phyloP scores from a whole-genome alignment of 495 filamentous ascomycete species.

The Glutinoglossum americanum region DNA sequence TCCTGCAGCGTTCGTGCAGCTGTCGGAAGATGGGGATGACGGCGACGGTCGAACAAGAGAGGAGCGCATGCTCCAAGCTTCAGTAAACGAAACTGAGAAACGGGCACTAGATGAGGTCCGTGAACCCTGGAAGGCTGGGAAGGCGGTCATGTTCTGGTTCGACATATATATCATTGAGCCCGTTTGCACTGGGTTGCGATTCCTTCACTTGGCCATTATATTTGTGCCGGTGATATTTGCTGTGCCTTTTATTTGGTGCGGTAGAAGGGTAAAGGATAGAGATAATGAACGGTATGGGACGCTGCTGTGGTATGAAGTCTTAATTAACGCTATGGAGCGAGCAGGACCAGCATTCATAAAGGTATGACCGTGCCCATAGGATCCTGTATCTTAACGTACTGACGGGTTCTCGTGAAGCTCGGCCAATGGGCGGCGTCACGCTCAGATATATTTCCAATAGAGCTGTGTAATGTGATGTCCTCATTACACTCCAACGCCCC shows the following conservation, averaged over 20 bases:
- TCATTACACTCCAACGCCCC: conserved; percentile 86
- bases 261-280: conserved; percentile 30
- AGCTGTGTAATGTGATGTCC: conserved; percentile 86
- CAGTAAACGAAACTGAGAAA: conserved; percentile 43
- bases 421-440: conserved; percentile 98
- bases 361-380: conserved; percentile 21
- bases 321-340: conserved; percentile 78
- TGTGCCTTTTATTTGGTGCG: conserved; percentile 65
- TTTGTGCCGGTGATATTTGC: conserved; percentile 76
- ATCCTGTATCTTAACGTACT: neutral
- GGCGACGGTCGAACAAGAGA: conserved; percentile 48
- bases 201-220: conserved; percentile 64
- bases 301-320: conserved; percentile 85
- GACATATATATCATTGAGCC: conserved; percentile 67
- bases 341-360: conserved; percentile 97
- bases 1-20: conserved; percentile 47
- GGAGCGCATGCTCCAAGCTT: conserved; percentile 65
- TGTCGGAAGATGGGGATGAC: conserved; percentile 37
- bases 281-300: conserved; percentile 57
- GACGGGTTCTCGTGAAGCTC: conserved; percentile 29
- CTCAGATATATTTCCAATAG: conserved; percentile 88
- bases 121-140: conserved; percentile 29
- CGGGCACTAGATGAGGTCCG: conserved; percentile 35
- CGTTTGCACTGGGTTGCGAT: conserved; percentile 65
- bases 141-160: conserved; percentile 35